These are phyloP conservation scores for Berkeleyomyces basicola DNA, from an alignment of 2,329 filamentous ascomycete species.

Conservation along the genomic window DNA sequence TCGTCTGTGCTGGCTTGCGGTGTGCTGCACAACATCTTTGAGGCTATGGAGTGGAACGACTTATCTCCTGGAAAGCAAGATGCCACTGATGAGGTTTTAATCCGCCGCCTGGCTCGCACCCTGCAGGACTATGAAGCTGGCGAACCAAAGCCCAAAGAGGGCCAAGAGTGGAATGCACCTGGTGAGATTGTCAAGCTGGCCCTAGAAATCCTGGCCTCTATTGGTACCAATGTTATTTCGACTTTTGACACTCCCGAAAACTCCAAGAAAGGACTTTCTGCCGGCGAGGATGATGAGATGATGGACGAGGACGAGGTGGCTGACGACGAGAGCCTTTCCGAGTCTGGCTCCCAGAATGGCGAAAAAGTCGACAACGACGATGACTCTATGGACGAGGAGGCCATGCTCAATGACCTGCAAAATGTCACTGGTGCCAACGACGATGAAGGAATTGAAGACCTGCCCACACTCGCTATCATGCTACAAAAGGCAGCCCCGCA, in stretches of 20 bases:
- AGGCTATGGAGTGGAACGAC: constrained; percentile 35
- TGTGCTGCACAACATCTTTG: constrained; percentile 45
- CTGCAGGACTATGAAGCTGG: constrained; percentile 20
- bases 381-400: constrained; percentile 39
- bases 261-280: constrained; percentile 17
- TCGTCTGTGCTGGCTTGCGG: constrained; percentile 41
- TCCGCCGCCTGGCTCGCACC: constrained; percentile 27
- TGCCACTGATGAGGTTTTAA: constrained; percentile 33
- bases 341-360: constrained; percentile 22
- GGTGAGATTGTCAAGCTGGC: constrained; percentile 35
- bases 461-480: constrained; percentile 36
- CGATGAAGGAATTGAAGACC: constrained; percentile 28
- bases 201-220: constrained; percentile 46
- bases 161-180: constrained; percentile 22
- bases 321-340: constrained; percentile 22
- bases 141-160: constrained; percentile 6
- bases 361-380: constrained; percentile 25
- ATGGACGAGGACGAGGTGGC: constrained; percentile 21
- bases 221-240: constrained; percentile 41
- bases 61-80: constrained; percentile 30
- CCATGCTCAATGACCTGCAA: constrained; percentile 48
- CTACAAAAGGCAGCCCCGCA: constrained; percentile 30
- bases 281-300: constrained; percentile 21
- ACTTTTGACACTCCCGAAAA: constrained; percentile 23
- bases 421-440: constrained; percentile 36